Evolutionary conservation across 1,284 basidiomycete species (phyloP).

Genomic region (Fomitopsis pinicola): DNA sequence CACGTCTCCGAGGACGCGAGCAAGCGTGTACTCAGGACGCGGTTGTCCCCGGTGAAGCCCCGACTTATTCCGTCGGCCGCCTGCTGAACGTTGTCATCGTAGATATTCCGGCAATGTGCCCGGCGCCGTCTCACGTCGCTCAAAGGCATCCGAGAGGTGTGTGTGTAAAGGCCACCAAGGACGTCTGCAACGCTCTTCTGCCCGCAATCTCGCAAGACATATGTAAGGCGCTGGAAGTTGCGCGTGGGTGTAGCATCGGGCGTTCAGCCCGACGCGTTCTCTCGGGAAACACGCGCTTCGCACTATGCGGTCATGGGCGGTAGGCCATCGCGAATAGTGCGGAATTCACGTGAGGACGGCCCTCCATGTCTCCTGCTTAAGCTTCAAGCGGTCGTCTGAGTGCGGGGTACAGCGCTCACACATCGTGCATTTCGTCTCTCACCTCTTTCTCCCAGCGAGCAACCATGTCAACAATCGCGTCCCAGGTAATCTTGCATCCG

Average conservation of each 20-base stretch:
- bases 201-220: too few relatives aligned
- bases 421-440: neutral
- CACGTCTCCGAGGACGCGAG: neutral
- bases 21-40: neutral
- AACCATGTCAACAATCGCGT: conserved; percentile 59
- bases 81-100: neutral
- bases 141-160: too few relatives aligned
- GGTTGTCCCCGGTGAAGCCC: conserved; percentile 10
- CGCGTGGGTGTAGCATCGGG: neutral
- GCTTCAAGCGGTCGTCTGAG: neutral
- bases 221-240: too few relatives aligned
- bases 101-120: neutral
- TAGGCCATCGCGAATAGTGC: conserved; percentile 3
- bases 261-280: neutral
- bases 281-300: neutral
- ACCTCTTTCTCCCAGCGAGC: conserved; percentile 1
- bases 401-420: neutral
- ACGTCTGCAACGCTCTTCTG: too few relatives aligned
- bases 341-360: conserved; percentile 8
- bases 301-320: conserved; percentile 2
- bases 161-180: too few relatives aligned
- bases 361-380: conserved; percentile 4
- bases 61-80: conserved; percentile 12
- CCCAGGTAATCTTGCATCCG: conserved; percentile 84
- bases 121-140: neutral